phyloP scores from a whole-genome alignment of 2,329 filamentous ascomycete species.

The Trichoderma gracile region DNA sequence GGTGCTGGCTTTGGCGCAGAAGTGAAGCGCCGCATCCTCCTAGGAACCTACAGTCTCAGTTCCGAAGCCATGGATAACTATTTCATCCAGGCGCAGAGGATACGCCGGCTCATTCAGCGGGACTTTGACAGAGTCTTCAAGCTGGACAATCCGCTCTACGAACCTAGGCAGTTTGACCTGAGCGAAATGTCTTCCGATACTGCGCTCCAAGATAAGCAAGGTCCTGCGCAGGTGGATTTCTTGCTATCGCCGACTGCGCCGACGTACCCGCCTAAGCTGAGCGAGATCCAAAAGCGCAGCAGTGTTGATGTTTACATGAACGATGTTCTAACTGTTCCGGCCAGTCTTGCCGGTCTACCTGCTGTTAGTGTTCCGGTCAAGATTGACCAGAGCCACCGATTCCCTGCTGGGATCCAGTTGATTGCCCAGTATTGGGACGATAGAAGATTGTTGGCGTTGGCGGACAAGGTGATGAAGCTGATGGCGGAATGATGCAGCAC shows the following conservation, averaged over 20 bases:
- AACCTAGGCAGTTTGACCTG: constrained; percentile 55
- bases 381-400: constrained; percentile 36
- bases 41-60: constrained; percentile 88
- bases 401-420: constrained; percentile 65
- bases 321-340: constrained; percentile 93
- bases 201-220: constrained; percentile 56
- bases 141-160: constrained; percentile 66
- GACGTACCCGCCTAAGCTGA: constrained; percentile 66
- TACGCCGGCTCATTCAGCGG: constrained; percentile 76
- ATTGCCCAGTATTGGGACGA: constrained; percentile 84
- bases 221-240: constrained; percentile 73
- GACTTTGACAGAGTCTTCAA: constrained; percentile 84
- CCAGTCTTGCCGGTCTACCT: constrained; percentile 87
- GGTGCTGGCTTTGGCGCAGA: constrained; percentile 77
- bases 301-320: constrained; percentile 82
- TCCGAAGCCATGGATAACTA: constrained; percentile 94
- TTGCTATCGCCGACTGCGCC: constrained; percentile 86
- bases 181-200: constrained; percentile 59
- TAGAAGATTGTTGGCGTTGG: constrained; percentile 59
- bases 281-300: constrained; percentile 55
- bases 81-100: constrained; percentile 88
- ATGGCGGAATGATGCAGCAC: constrained; percentile 28
- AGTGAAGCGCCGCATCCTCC: constrained; percentile 80
- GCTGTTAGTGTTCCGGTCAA: constrained; percentile 74
- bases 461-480: constrained; percentile 46